Percentiles rank a stretch among this genome's conserved stretches.
Evolutionary conservation across 2,329 filamentous ascomycete genomes (phyloP).

Genomic region (Alternaria infectoria): DNA sequence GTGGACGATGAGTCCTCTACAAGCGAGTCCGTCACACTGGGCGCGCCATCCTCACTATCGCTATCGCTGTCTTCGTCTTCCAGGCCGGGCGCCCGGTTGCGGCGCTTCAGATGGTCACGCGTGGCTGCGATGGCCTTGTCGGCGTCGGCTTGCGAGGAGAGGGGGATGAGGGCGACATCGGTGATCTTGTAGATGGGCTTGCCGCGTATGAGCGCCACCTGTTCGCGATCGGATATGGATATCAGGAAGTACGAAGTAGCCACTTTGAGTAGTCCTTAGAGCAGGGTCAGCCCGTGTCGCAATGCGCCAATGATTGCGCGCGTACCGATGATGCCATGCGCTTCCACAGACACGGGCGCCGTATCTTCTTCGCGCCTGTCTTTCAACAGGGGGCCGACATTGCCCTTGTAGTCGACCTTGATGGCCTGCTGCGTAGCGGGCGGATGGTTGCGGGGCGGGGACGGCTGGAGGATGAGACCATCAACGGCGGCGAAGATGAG

Average conservation of each 20-base stretch:
- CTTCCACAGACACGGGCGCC: slow-evolving; percentile 52
- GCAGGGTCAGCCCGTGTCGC: background rate
- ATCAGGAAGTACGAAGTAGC: slow-evolving; percentile 83
- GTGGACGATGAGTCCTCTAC: slow-evolving; percentile 44
- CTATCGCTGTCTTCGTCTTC: slow-evolving; percentile 40
- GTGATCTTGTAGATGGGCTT: slow-evolving; percentile 85
- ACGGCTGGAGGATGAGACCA: slow-evolving; percentile 79
- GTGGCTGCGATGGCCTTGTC: slow-evolving; percentile 72
- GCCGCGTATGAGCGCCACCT: slow-evolving; percentile 86
- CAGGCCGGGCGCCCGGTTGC: slow-evolving; percentile 31
- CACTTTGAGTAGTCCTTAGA: slow-evolving; percentile 82
- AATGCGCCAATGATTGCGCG: background rate
- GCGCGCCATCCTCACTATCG: slow-evolving; percentile 43
- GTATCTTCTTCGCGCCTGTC: slow-evolving; percentile 48
- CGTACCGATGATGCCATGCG: slow-evolving; percentile 63
- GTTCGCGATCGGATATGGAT: slow-evolving; percentile 82
- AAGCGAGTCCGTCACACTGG: slow-evolving; percentile 46
- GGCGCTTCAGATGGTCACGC: slow-evolving; percentile 52
- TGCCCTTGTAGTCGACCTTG: slow-evolving; percentile 72
- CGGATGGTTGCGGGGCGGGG: slow-evolving; percentile 63
- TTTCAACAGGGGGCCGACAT: slow-evolving; percentile 57
- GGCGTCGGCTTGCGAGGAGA: slow-evolving; percentile 77
- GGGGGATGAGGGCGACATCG: slow-evolving; percentile 88
- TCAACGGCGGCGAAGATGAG: slow-evolving; percentile 81
- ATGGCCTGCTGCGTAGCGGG: slow-evolving; percentile 63